Evolutionary conservation across 1,139 yeast genomes (phyloP).

Genomic region (Zygotorulaspora mrakii): DNA sequence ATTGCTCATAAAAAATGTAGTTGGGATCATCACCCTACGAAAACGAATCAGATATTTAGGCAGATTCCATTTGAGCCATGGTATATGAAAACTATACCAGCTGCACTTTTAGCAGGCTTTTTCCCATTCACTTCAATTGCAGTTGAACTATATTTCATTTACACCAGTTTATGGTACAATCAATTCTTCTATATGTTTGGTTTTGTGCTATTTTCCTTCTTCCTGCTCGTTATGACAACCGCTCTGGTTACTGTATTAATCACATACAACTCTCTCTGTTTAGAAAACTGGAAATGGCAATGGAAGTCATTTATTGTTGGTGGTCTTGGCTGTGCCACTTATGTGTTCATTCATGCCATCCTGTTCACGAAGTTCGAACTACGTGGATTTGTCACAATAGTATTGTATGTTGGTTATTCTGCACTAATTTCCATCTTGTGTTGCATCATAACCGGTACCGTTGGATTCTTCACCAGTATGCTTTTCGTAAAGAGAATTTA

Average conservation of each 20-base stretch:
- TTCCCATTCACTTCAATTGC: slow-evolving; percentile 95
- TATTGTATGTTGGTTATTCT: slow-evolving; percentile 85
- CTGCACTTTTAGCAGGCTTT: slow-evolving; percentile 76
- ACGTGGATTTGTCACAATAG: slow-evolving; percentile 71
- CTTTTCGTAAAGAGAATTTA: slow-evolving; percentile 77
- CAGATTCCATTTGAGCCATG: slow-evolving; percentile 92
- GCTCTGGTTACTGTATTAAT: slow-evolving; percentile 75
- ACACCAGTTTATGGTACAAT: slow-evolving; percentile 91
- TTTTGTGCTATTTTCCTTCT: slow-evolving; percentile 81
- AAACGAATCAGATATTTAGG: slow-evolving; percentile 91
- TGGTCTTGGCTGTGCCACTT: slow-evolving; percentile 76
- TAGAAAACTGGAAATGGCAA: slow-evolving; percentile 96
- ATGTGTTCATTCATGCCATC: slow-evolving; percentile 80
- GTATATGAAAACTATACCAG: slow-evolving; percentile 66
- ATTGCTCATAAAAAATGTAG: slow-evolving; percentile 65
- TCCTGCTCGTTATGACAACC: slow-evolving; percentile 78
- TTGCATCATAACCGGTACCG: slow-evolving; percentile 81
- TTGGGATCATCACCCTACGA: slow-evolving; percentile 58
- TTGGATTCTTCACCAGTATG: slow-evolving; percentile 77
- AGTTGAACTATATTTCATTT: slow-evolving; percentile 85
- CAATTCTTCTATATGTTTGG: slow-evolving; percentile 97
- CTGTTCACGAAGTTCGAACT: slow-evolving; percentile 65
- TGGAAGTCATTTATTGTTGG: slow-evolving; percentile 90
- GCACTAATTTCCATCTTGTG: slow-evolving; percentile 63
- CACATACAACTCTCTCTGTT: slow-evolving; percentile 79